These are phyloP conservation scores for Termitomyces sp. DNA, from an alignment of 768 basidiomycete genomes.

Conservation along the genomic window DNA sequence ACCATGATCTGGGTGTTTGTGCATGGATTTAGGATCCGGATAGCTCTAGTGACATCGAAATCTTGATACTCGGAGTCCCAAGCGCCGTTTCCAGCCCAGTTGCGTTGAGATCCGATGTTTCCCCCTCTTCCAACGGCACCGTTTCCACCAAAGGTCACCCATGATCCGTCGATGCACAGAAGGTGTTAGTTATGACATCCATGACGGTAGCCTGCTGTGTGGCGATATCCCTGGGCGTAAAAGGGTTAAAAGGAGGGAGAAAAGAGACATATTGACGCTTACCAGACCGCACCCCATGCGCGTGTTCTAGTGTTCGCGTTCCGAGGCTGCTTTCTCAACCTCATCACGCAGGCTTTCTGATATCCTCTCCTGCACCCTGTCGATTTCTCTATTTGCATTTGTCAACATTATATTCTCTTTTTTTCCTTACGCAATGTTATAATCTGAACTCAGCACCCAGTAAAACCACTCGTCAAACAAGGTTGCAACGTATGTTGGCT, in stretches of 20 bases:
- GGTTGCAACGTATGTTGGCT: too few species aligned
- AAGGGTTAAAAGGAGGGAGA: neutral
- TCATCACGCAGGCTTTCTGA: too few species aligned
- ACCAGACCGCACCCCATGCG: slow-evolving; percentile 75
- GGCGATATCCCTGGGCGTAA: slow-evolving; percentile 46
- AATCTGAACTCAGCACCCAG: too few species aligned
- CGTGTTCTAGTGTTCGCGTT: too few species aligned
- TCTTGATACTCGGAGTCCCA: slow-evolving; percentile 70
- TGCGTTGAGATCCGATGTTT: slow-evolving; percentile 43
- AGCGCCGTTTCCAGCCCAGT: slow-evolving; percentile 36
- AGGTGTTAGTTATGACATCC: slow-evolving; percentile 68
- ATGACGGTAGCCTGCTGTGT: slow-evolving; percentile 56
- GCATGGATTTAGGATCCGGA: slow-evolving; percentile 81
- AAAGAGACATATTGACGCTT: slow-evolving; percentile 2
- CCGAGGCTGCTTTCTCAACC: too few species aligned
- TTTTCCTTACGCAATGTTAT: too few species aligned
- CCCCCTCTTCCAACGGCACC: slow-evolving; percentile 66
- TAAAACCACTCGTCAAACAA: too few species aligned
- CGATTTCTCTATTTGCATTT: too few species aligned
- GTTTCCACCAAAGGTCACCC: slow-evolving; percentile 71
- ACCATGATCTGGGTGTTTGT: too few species aligned
- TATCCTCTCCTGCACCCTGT: too few species aligned
- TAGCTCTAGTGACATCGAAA: slow-evolving; percentile 73
- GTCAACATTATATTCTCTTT: too few species aligned
- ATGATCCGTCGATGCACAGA: slow-evolving; percentile 79